These are phyloP conservation scores for Ophiosphaerella herpotricha DNA, from an alignment of 2,329 filamentous ascomycete species.

Conservation along the genomic window DNA sequence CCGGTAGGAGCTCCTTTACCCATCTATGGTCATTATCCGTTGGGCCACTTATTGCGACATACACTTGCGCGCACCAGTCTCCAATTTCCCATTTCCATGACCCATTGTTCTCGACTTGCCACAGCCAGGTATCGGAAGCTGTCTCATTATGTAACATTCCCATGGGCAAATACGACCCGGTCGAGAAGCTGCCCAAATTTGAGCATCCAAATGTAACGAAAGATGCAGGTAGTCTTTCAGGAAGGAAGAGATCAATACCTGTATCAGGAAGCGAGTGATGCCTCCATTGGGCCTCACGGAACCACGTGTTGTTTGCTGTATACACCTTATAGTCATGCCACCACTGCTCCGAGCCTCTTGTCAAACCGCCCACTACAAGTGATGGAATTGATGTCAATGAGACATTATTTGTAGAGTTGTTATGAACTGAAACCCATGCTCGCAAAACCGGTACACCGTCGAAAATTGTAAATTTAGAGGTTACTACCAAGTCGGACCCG, in stretches of 20 bases:
- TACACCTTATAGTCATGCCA: constrained; percentile 1
- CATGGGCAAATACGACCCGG: constrained; percentile 6
- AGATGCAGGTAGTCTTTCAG: neutral
- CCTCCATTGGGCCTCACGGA: constrained; percentile 5
- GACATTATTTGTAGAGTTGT: constrained; percentile 1
- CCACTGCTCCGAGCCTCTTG: neutral
- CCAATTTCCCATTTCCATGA: constrained; percentile 4
- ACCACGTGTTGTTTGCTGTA: constrained; percentile 4
- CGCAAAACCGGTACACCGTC: neutral
- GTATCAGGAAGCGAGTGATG: neutral
- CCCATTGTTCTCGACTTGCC: constrained; percentile 5
- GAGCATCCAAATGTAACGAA: neutral
- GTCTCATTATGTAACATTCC: constrained; percentile 1
- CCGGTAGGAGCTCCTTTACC: neutral
- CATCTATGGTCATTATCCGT: constrained; percentile 3
- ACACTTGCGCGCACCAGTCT: constrained; percentile 4
- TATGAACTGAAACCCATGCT: neutral
- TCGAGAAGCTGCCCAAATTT: constrained; percentile 1
- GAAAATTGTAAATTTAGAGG: constrained; percentile 1
- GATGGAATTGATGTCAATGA: neutral
- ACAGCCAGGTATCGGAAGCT: constrained; percentile 3
- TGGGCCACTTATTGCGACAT: constrained; percentile 3
- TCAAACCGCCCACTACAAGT: constrained; percentile 1
- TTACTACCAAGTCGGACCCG: neutral
- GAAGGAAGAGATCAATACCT: constrained; percentile 1